These are phyloP conservation scores for Artemisia argyi DNA, from an alignment of 129 eudicot species.

Conservation along the genomic window DNA sequence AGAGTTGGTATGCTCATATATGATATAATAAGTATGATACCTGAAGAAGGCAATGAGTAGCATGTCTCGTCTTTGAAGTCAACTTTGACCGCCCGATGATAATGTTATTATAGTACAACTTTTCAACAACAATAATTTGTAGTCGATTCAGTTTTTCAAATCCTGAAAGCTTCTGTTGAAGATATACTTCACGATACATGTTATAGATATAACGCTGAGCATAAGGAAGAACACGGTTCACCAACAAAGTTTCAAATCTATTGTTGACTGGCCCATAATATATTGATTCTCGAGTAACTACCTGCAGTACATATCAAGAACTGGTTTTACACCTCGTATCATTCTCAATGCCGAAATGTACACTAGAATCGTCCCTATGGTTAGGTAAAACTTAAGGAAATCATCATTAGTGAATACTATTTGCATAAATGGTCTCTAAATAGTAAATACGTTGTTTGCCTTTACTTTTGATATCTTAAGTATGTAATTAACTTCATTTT, in stretches of 20 bases:
- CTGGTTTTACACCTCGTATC: background rate
- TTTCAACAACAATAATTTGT: slow-evolving; percentile 67
- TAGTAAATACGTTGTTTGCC: too few species aligned
- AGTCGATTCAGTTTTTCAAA: slow-evolving; percentile 42
- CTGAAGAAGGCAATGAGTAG: slow-evolving; percentile 53
- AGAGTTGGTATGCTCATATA: too few species aligned
- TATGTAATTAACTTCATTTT: too few species aligned
- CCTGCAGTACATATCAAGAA: slow-evolving; percentile 36
- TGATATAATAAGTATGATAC: background rate
- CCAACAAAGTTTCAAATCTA: slow-evolving; percentile 47
- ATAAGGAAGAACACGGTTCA: slow-evolving; percentile 76
- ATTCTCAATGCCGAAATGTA: background rate
- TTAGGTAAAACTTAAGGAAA: too few species aligned
- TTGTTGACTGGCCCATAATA: slow-evolving; percentile 56
- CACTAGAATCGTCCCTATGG: too few species aligned
- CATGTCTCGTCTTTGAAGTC: slow-evolving; percentile 59
- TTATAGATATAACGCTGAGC: slow-evolving; percentile 81
- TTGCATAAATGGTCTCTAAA: too few species aligned
- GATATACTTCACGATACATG: slow-evolving; percentile 52
- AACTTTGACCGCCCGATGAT: slow-evolving; percentile 41
- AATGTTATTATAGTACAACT: slow-evolving; percentile 65
- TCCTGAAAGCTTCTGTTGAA: slow-evolving; percentile 56
- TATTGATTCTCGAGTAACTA: slow-evolving; percentile 73
- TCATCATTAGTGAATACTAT: too few species aligned
- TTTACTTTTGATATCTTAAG: too few species aligned